Conservation (phyloP, 805 yeast species). For the Wickerhamomyces chambardii region DNA sequence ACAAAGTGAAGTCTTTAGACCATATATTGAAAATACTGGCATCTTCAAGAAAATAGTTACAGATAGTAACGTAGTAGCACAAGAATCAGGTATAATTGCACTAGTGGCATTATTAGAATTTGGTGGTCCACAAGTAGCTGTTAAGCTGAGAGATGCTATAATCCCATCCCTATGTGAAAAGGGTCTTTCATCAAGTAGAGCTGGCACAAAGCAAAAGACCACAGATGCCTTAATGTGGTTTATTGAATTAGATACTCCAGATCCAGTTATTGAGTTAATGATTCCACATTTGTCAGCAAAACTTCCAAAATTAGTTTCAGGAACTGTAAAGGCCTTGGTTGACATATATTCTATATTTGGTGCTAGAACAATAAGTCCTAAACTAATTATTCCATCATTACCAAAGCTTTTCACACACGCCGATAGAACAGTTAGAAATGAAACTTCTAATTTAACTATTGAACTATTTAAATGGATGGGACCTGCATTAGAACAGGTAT, state of each 20-base stretch:
- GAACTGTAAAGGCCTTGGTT: slow-evolving; percentile 46
- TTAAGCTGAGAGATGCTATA: slow-evolving; percentile 31
- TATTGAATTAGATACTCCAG: slow-evolving; percentile 60
- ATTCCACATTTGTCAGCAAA: slow-evolving; percentile 52
- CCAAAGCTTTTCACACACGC: slow-evolving; percentile 76
- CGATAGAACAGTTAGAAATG: slow-evolving; percentile 78
- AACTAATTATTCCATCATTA: slow-evolving; percentile 44
- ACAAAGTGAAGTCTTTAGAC: slow-evolving; percentile 44
- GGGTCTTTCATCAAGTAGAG: slow-evolving; percentile 67
- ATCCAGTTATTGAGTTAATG: slow-evolving; percentile 57
- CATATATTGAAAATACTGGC: slow-evolving; percentile 43
- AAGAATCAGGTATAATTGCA: slow-evolving; percentile 66
- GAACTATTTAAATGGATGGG: slow-evolving; percentile 74
- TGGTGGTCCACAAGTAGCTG: slow-evolving; percentile 38
- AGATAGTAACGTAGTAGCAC: slow-evolving; percentile 88
- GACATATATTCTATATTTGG: slow-evolving; percentile 51
- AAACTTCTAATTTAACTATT: slow-evolving; percentile 59
- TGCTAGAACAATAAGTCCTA: slow-evolving; percentile 48
- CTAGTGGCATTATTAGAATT: slow-evolving; percentile 44
- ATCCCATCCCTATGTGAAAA: slow-evolving; percentile 64
- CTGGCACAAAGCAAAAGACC: slow-evolving; percentile 62
- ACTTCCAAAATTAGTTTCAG: slow-evolving; percentile 73
- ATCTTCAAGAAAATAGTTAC: slow-evolving; percentile 47
- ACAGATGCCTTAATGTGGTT: slow-evolving; percentile 52
- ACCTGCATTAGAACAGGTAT: slow-evolving; percentile 36